Base-by-base conservation (phyloP, 352 stramenopile genomes). In the Phytophthora brassicae region DNA sequence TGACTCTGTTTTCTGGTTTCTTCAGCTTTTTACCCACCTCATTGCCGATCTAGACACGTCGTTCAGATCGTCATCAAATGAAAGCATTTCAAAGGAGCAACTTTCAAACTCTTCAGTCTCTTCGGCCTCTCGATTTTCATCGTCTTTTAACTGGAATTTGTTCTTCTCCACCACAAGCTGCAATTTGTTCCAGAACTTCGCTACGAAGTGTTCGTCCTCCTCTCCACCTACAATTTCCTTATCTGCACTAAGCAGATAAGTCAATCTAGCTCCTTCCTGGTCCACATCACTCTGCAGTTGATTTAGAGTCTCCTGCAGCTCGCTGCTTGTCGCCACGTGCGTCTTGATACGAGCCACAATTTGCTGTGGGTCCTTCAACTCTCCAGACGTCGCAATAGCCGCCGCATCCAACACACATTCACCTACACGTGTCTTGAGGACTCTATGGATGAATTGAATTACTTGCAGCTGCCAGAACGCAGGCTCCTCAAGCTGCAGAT, bases 391-490 rank as follows among this genome's bases (percentile, higher is more conserved):
- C 22, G 28, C 36, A n/a, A 20, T 16, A 26, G 14, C 19, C 36
- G 69, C 56, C 20, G 19, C 42, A 5, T 56, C 41, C 14, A 24
- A 28, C 17, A 71, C 46, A 20, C 56, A 64, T 4, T 29, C 13
- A 13, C 35, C 51, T 6, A 69, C 20, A 3, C 56, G 64, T 13
- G 56, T 17, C 28, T 74, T 60, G 1, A 75, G 17, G 7, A 66
- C 53, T 2, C 60, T 17, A 9, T 65, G 64, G 16, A 90, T 77
- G 29, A 56, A 70, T 29, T 84, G 28, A 14, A 81, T 70, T 24
- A 87, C 45, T 12, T 66, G 64, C 23, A 88, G 55, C 50, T 88
- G 64, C 81, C 81, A 90, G 42, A 88, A 86, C 0, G 60, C 63
- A 20, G 78, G 75, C 48, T 90, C 81, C 5, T 72, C 56, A 0